phyloP scores from a whole-genome alignment of 139 green algal species.

The Mesotaenium endlicherianum region DNA sequence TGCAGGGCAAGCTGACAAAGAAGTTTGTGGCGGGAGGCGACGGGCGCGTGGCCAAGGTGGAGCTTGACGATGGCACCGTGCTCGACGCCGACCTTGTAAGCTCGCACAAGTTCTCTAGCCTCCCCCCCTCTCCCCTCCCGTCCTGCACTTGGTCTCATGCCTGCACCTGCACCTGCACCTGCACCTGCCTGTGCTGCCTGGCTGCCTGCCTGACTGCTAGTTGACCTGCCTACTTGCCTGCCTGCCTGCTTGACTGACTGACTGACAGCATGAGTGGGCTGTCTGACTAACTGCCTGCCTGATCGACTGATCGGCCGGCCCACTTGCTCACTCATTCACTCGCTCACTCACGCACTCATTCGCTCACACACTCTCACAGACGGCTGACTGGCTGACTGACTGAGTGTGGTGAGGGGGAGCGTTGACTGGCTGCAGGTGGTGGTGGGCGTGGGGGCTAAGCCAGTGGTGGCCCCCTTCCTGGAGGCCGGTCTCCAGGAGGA shows the following conservation, averaged over 20 bases:
- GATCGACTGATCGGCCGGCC: too few species aligned
- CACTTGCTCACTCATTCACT: not conserved
- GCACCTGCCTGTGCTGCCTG: not conserved
- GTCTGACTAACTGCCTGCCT: too few species aligned
- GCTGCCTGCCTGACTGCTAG: too few species aligned
- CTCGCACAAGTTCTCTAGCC: too few species aligned
- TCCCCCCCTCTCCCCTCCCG: too few species aligned
- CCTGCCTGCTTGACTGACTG: not conserved
- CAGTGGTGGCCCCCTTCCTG: conserved; percentile 67
- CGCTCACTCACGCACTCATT: not conserved
- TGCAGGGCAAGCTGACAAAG: conserved; percentile 3
- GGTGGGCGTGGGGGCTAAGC: conserved; percentile 78
- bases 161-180: too few species aligned
- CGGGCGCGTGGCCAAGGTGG: conserved; percentile 29
- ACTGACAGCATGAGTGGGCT: too few species aligned
- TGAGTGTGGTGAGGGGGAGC: too few species aligned
- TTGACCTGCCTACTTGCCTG: too few species aligned
- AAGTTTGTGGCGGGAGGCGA: not conserved
- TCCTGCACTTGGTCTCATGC: too few species aligned
- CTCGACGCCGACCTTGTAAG: conserved; percentile 67
- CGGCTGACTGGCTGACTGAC: too few species aligned
- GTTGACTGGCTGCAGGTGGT: conserved; percentile 49
- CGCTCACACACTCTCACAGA: too few species aligned
- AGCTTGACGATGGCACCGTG: conserved; percentile 61
- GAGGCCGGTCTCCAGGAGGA: conserved; percentile 53